Percentiles rank a stretch among this genome's conserved stretches.
Conservation (phyloP, 805 yeast genomes). For the Henningerozyma blattae region DNA sequence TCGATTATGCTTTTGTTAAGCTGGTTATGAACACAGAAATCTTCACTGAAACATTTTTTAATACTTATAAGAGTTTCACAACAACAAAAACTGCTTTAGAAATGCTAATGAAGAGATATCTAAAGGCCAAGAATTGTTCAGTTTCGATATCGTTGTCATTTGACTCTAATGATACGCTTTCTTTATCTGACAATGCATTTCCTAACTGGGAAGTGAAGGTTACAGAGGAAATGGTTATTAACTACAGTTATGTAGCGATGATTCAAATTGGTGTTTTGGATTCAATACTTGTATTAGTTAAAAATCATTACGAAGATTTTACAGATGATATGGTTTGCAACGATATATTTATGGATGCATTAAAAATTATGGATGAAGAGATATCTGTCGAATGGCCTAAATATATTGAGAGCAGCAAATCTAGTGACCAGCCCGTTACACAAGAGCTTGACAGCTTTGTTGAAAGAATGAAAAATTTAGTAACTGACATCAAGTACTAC, state of each 20-base stretch:
- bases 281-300: slow-evolving; percentile 56
- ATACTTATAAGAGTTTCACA: slow-evolving; percentile 56
- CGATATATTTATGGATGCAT: slow-evolving; percentile 45
- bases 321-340: slow-evolving; percentile 54
- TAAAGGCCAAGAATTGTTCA: slow-evolving; percentile 54
- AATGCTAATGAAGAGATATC: slow-evolving; percentile 41
- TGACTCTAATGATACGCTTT: slow-evolving; percentile 8
- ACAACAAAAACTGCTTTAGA: slow-evolving; percentile 42
- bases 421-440: slow-evolving; percentile 5
- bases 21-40: slow-evolving; percentile 52
- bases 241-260: slow-evolving; percentile 57
- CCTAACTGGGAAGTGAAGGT: slow-evolving; percentile 48
- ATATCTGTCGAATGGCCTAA: slow-evolving; percentile 40
- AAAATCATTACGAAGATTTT: slow-evolving; percentile 65
- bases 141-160: slow-evolving; percentile 32
- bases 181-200: slow-evolving; percentile 26
- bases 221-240: slow-evolving; percentile 35
- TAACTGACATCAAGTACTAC: slow-evolving; percentile 52
- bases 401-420: slow-evolving; percentile 10
- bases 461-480: slow-evolving; percentile 29
- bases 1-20: slow-evolving; percentile 31
- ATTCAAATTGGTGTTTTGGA: slow-evolving; percentile 76
- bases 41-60: slow-evolving; percentile 56
- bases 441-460: slow-evolving; percentile 20
- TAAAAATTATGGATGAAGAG: slow-evolving; percentile 59